phyloP scores from a whole-genome alignment of 106 monocot genomes.

The Dioscorea dumetorum region DNA sequence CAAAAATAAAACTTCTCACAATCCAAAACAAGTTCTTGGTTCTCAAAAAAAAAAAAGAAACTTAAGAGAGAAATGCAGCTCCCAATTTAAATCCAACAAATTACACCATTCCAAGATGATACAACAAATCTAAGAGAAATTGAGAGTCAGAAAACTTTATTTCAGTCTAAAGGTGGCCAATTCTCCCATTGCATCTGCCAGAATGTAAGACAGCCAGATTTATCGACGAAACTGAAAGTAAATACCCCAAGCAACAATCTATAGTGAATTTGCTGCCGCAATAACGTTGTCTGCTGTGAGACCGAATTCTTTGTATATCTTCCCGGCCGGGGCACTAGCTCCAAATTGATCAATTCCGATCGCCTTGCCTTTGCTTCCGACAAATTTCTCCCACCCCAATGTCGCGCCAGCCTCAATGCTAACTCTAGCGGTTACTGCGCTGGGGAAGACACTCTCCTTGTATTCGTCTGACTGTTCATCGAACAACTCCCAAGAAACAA shows the following conservation, averaged over 20 bases:
- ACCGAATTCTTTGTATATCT: constrained; percentile 66
- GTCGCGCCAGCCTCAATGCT: constrained; percentile 69
- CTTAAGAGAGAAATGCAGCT: too few relatives aligned
- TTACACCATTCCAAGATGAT: not conserved
- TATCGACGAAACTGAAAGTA: too few relatives aligned
- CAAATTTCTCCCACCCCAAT: constrained; percentile 59
- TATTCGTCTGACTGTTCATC: constrained; percentile 66
- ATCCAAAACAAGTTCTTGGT: too few relatives aligned
- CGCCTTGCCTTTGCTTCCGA: constrained; percentile 59
- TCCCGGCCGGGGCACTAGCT: constrained; percentile 77
- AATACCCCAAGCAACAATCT: constrained; percentile 1
- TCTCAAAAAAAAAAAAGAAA: too few relatives aligned
- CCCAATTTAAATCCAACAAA: not conserved
- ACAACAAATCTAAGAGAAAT: not conserved
- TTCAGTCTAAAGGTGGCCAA: not conserved
- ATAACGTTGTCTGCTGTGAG: constrained; percentile 54
- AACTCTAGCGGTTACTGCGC: constrained; percentile 43
- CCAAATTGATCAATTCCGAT: constrained; percentile 74
- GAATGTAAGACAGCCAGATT: too few relatives aligned
- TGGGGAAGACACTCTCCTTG: constrained; percentile 66
- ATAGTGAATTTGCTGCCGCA: constrained; percentile 40
- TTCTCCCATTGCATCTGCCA: too few relatives aligned
- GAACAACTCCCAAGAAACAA: constrained; percentile 73
- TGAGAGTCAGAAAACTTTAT: not conserved
- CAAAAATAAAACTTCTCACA: too few relatives aligned